Base-by-base conservation (phyloP, 495 filamentous ascomycete species). In the Clohesyomyces aquaticus region DNA sequence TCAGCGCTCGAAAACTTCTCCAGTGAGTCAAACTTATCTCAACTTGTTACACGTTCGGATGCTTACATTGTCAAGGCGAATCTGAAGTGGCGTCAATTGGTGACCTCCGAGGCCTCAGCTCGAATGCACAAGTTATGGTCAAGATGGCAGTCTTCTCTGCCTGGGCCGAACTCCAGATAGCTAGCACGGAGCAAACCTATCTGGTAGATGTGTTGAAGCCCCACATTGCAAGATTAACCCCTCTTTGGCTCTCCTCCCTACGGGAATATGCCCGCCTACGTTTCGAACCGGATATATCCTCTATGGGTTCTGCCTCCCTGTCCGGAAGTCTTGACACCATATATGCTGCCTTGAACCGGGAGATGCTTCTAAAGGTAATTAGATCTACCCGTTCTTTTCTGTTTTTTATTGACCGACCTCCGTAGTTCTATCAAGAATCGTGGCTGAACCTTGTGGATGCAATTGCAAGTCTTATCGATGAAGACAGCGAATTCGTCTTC, bases 101-200 rank as follows among this genome's bases (percentile, higher is more conserved):
- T 23, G 94, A 99, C 63, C 77, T 99, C 19, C 91, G 91, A 75
- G 91, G 90, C 1, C 85, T 98, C 26, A 96, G 95, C 73, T 91
- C 95, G 0, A 99, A 99, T 71, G 94, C 94, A 2, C 89, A 93
- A 61, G 91, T 96, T 26, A 99, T 99, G 94, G 91, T 99, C 42
- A 95, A 93, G 72, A 91, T 96, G 85, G 87, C 95, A 1, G 88
- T 98, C 1, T 91, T 95, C 72, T 93, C 93, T n/a, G 94, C 92
- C 8, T 99, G 94, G 94, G 95, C 94, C n/a, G 90, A 96, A 63
- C 83, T 99, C 29, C 95, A 99, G 74, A 92, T 99, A 45, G 93
- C 95, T 1, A 97, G 94, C 76, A 87, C 86, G 23, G 93, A 98
- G 68, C 92, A 98, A 59, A 86, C 85, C 28, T 98, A 98, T 69